These are phyloP conservation scores for Alternaria metachromatica DNA, from an alignment of 2,329 filamentous ascomycete species.

Conservation along the genomic window DNA sequence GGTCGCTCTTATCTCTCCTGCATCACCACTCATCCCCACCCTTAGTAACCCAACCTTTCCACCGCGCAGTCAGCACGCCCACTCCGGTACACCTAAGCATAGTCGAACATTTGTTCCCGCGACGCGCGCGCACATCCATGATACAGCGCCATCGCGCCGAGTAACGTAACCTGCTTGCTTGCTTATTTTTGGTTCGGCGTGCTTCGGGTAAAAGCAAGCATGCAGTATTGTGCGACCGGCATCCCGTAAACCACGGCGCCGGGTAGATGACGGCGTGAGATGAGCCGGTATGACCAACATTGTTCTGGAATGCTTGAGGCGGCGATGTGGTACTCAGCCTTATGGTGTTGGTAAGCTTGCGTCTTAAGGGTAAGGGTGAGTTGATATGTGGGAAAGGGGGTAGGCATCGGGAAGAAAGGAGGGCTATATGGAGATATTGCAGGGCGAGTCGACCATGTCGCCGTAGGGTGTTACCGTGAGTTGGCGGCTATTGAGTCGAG, in stretches of 20 bases:
- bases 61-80: slow-evolving; percentile 2
- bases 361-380: neutral
- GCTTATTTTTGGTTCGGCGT: neutral
- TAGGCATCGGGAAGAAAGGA: neutral
- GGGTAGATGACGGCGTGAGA: neutral
- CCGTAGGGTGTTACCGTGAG: fast-evolving
- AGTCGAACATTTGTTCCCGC: slow-evolving; percentile 7
- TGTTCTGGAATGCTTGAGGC: neutral
- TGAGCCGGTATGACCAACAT: neutral
- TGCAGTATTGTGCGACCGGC: neutral
- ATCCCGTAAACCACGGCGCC: neutral
- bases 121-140: neutral
- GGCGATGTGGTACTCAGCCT: neutral
- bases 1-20: neutral
- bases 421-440: neutral
- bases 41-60: neutral
- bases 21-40: neutral
- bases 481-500: neutral
- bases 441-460: neutral
- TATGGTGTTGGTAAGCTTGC: neutral
- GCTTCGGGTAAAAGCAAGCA: neutral
- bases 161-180: neutral
- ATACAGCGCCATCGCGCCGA: neutral
- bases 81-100: neutral
- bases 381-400: neutral